Conservation (phyloP, 2,329 filamentous ascomycete species). For the Penicillium sp. region DNA sequence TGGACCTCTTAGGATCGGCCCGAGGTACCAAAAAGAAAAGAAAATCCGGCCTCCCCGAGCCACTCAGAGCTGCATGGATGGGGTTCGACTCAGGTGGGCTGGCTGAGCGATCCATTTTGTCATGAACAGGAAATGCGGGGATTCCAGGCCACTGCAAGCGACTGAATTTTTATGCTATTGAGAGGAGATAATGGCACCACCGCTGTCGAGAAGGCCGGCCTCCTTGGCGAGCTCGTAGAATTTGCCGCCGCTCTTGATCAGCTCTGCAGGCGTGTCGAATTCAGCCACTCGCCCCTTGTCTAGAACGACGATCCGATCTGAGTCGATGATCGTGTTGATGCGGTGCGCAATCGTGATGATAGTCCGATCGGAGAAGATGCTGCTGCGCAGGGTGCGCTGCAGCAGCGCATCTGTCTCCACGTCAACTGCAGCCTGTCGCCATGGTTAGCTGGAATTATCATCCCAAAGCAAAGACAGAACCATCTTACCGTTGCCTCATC, state of each 20-base stretch:
- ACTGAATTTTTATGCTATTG: constrained; percentile 12
- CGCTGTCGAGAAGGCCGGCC: constrained; percentile 66
- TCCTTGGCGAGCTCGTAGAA: constrained; percentile 93
- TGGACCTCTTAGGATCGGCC: constrained; percentile 13
- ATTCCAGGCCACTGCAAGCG: constrained; percentile 8
- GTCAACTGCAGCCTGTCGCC: constrained; percentile 61
- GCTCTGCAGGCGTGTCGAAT: constrained; percentile 79
- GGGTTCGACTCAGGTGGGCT: constrained; percentile 5
- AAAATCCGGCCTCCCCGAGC: constrained; percentile 15
- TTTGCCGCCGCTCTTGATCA: constrained; percentile 71
- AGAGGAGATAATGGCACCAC: constrained; percentile 30
- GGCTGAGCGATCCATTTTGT: constrained; percentile 5
- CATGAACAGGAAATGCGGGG: constrained; percentile 5
- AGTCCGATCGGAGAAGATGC: constrained; percentile 80
- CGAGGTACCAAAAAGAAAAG: constrained; percentile 7
- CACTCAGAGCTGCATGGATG: constrained; percentile 14
- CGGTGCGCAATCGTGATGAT: constrained; percentile 98
- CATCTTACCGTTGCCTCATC: constrained; percentile 82
- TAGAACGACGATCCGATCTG: constrained; percentile 87
- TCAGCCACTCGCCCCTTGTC: constrained; percentile 87
- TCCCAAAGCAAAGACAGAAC: background rate
- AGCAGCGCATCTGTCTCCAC: constrained; percentile 66
- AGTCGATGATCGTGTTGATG: constrained; percentile 92
- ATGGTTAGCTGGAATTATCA: constrained; percentile 16
- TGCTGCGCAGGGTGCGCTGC: constrained; percentile 61